Evolutionary conservation across 208 protist species (phyloP), one percentile per base, ranked within the genome.

Genomic region (Trypanosomatidae sp.): DNA sequence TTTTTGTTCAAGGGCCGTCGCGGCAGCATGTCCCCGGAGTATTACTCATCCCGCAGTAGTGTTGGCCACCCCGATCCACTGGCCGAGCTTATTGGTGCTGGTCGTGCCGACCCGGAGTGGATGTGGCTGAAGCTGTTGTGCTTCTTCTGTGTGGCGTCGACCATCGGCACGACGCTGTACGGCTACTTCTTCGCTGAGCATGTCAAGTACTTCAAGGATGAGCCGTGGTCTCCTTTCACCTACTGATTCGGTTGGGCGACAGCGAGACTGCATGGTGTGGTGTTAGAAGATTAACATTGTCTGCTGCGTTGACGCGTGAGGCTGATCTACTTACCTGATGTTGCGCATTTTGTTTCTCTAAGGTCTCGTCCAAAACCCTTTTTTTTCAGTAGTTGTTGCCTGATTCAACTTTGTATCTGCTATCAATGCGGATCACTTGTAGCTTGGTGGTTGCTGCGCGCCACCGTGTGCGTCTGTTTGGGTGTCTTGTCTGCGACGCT

Each of bases 191-290:
- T 95, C 64, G 79, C 82, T 3, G 79, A 95, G 69, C 86, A 95
- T 62, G 76, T 86, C 36, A 92, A 91, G 80, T 92, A 82, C 66
- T 95, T 95, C 72, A 92, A 93, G 72, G 91, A 95, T 75, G 91
- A 95, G 74, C 91, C 91, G 52, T 95, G 91, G 91, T 93, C 91
- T 9, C 88, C 79, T 1, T 86, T 85, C 41, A 71, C 59, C 0
- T 76, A 85, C 64, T 84, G 68, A 72, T 39, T 28, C 10, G 12
- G 6, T 1, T 64, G 59, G 43, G 59, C 19, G 7, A n/a, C n/a
- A n/a, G n/a, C n/a, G n/a, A n/a, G n/a, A n/a, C n/a, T n/a, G n/a
- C n/a, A n/a, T n/a, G n/a, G n/a, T n/a, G n/a, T n/a, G n/a, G n/a
- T n/a, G n/a, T n/a, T n/a, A n/a, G n/a, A n/a, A n/a, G n/a, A n/a